Percentiles rank a stretch among this genome's conserved stretches.
These are phyloP conservation scores for Nitzschia inconspicua DNA, from an alignment of 108 stramenopile genomes.

Conservation along the genomic window DNA sequence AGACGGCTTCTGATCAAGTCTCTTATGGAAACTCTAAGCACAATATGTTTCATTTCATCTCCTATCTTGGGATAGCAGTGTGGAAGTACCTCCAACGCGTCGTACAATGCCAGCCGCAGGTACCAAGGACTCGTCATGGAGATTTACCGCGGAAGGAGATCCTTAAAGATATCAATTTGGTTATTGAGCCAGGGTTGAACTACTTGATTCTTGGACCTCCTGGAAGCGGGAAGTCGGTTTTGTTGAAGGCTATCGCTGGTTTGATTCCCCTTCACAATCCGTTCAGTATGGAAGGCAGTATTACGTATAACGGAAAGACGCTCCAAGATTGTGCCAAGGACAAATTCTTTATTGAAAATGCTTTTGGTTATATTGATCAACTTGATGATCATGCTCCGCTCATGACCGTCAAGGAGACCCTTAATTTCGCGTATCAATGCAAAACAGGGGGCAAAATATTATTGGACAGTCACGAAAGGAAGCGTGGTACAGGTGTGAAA, in stretches of 20 bases:
- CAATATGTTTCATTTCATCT: too few relatives aligned
- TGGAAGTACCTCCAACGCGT: background rate
- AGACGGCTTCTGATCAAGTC: conserved; percentile 9
- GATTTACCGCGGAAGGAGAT: conserved; percentile 10
- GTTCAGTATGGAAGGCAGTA: conserved; percentile 34
- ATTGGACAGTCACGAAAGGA: too few relatives aligned
- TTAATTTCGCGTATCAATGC: conserved; percentile 63
- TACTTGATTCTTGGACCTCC: conserved; percentile 55
- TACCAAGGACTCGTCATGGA: too few relatives aligned
- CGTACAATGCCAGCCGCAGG: background rate
- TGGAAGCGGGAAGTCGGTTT: conserved; percentile 64
- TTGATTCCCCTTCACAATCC: conserved; percentile 53
- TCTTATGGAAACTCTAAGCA: too few relatives aligned
- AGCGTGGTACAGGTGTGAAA: too few relatives aligned
- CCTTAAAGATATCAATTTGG: conserved; percentile 38
- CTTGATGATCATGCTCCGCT: conserved; percentile 58
- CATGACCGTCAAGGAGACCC: conserved; percentile 66
- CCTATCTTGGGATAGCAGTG: background rate
- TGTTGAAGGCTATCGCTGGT: conserved; percentile 56
- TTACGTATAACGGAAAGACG: conserved; percentile 13
- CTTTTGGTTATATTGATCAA: conserved; percentile 54
- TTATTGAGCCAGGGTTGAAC: conserved; percentile 45
- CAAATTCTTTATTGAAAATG: conserved; percentile 32
- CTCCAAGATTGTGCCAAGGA: conserved; percentile 9
- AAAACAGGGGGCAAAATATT: conserved; percentile 26